Base-by-base conservation (phyloP, 164 flowering plant genomes). In the Nymphaea thermarum region DNA sequence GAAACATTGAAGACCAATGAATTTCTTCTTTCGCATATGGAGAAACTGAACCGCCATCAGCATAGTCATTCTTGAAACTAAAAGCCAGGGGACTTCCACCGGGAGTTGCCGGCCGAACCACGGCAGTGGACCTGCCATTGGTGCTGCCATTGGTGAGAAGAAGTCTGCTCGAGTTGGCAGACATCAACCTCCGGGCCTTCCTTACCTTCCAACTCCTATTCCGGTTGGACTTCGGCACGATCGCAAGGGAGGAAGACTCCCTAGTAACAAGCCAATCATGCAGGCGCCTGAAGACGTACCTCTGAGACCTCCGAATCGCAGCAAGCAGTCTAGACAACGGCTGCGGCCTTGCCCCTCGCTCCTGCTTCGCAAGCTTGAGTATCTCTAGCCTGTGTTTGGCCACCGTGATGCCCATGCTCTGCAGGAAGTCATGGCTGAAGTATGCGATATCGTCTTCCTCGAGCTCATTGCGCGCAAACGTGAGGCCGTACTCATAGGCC, bases 371-470 rank as follows among this genome's bases (percentile, higher is more conserved):
- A 36, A 90, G 87, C 80, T 88, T 92, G 74, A 90, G 86, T 5
- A 92, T 92, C 76, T 87, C 96, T 2, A 92, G 81, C 70, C 98
- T 64, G 74, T 92, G 98, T 68, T 92, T 90, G 76, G 90, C 96
- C 16, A 90, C 77, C 25, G 82, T 75, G 57, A 92, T 77, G 10
- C 98, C 98, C 82, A 92, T 80, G 73, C 95, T 90, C 47, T 82
- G 90, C 3, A 92, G 90, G 44, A 92, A 84, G 25, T 90, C 93
- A 73, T 92, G 98, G 82, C 87, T 79, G 83, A 92, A 92, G 78
- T 80, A 77, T 18, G 66, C 8, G 15, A 86, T 59, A 64, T 92
- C 96, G 5, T 90, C 93, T 42, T 70, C 73, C 44, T 82, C 78
- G 63, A 92, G 91, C 82, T 88, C 86, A 62, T 92, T 92, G 57